These are phyloP conservation scores for Acaromyces ingoldii DNA, from an alignment of 1,284 basidiomycete species.

Conservation along the genomic window DNA sequence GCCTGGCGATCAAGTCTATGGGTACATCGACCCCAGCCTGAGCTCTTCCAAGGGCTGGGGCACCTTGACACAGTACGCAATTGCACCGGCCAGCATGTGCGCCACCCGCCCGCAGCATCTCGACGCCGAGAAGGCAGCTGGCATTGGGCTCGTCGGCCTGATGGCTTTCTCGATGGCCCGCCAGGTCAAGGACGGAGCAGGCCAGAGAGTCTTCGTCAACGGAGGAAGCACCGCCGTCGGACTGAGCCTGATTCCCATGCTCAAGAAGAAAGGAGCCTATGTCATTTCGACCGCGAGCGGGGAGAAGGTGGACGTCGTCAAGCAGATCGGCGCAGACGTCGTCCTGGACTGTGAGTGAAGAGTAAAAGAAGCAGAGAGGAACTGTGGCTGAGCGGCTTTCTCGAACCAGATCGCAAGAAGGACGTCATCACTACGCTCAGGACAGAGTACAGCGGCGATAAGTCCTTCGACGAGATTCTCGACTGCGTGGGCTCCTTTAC, in stretches of 20 bases:
- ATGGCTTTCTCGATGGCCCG: background rate
- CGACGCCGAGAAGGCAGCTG: conserved; percentile 8
- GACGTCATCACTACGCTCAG: conserved; percentile 2
- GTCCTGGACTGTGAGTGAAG: background rate
- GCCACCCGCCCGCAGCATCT: too few relatives aligned
- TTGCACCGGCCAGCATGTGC: too few relatives aligned
- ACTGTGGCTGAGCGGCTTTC: background rate
- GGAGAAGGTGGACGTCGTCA: conserved; percentile 3
- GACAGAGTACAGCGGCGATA: conserved; percentile 1
- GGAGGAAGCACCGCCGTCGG: conserved; percentile 11
- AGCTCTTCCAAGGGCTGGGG: too few relatives aligned
- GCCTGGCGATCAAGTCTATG: too few relatives aligned
- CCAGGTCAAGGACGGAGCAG: conserved; percentile 2
- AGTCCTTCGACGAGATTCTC: conserved; percentile 10
- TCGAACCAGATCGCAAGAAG: background rate
- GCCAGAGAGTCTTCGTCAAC: conserved; percentile 9
- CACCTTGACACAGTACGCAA: too few relatives aligned
- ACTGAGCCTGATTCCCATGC: conserved; percentile 3
- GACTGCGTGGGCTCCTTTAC: conserved; percentile 9
- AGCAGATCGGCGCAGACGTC: conserved; percentile 7
- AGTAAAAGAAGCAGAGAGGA: background rate
- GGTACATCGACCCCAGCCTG: too few relatives aligned
- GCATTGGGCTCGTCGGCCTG: conserved; percentile 3
- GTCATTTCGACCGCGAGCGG: conserved; percentile 9
- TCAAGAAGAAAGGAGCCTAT: background rate